phyloP scores from a whole-genome alignment of 495 filamentous ascomycete genomes.

The Lepidopterella palustris region DNA sequence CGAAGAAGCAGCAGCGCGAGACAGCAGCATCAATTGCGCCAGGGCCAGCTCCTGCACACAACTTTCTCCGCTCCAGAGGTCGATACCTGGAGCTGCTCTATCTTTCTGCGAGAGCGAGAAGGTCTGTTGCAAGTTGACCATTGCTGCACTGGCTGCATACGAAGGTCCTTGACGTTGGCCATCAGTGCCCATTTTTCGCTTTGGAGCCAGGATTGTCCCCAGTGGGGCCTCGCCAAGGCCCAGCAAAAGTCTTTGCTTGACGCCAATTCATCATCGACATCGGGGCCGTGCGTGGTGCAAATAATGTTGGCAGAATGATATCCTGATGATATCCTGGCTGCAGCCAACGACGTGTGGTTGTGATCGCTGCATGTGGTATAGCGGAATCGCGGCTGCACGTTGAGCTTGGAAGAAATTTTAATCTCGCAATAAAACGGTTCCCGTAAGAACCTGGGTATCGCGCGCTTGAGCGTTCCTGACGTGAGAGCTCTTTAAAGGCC shows the following conservation, averaged over 20 bases:
- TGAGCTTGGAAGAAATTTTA: neutral
- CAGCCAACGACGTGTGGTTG: neutral
- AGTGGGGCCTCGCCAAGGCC: neutral
- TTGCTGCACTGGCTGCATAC: too few relatives aligned
- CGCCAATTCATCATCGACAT: constrained; percentile 10
- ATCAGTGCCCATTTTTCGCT: neutral
- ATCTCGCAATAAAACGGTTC: neutral
- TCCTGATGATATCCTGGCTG: neutral
- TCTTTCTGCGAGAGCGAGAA: too few relatives aligned
- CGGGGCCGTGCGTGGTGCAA: neutral
- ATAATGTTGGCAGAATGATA: too few relatives aligned
- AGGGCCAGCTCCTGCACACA: neutral
- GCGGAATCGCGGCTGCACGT: neutral
- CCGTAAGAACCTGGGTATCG: too few relatives aligned
- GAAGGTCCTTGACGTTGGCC: neutral
- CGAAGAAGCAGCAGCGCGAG: neutral
- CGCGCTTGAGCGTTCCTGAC: neutral
- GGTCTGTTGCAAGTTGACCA: too few relatives aligned
- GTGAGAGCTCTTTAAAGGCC: too few relatives aligned
- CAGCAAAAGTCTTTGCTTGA: neutral
- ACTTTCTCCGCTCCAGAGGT: too few relatives aligned
- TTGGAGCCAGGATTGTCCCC: neutral
- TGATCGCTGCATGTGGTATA: neutral
- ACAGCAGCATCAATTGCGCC: neutral
- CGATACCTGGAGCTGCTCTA: too few relatives aligned